Base-by-base conservation (phyloP, 2,329 filamentous ascomycete genomes). In the Ophiostoma himal-ulmi region DNA sequence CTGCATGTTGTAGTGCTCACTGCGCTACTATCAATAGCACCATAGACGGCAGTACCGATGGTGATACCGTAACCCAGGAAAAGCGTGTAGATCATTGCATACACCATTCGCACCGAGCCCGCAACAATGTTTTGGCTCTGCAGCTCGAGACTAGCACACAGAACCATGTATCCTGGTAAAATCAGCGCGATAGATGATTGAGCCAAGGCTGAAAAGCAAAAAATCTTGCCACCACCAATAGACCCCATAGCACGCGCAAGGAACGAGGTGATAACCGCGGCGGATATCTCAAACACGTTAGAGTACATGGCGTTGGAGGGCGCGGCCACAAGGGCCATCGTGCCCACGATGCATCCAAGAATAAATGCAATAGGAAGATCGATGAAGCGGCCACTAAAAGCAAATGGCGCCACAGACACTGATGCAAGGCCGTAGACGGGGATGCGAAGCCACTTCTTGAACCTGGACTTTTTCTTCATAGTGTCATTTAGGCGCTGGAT, bases 281-380 rank as follows among this genome's bases (percentile, higher is more conserved):
- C 86, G 37, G 78, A 79, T 68, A 82, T 80, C 74, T 83, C 80
- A 71, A 83, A 82, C 0, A 83, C 79, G 71, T 83, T 82, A 73
- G 80, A 80, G 76, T 89, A 89, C 5, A 92, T 83, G 60, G 89
- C 86, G 44, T 77, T 94, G 30, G 84, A 86, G 0, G 92, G 91
- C 0, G 91, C 89, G 5, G 93, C 81, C 37, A 92, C 85, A 11
- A 94, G 85, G 76, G 95, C 91, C 67, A 96, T 81, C 69, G 89
- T 79, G 0, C 92, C 92, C 0, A 96, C 83, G 22, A 94, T 81
- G 75, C 87, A 89, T 1, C 93, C 92, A 0, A 96, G 84, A 0
- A 92, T 70, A 77, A 95, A 95, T 26, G 89, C 88, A 37, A 94
- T 85, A 0, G 91, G 91, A 71, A 95, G 81, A 77, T 96, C 93